Base-by-base conservation (phyloP, 2,329 filamentous ascomycete genomes). In the Gremmenia infestans region DNA sequence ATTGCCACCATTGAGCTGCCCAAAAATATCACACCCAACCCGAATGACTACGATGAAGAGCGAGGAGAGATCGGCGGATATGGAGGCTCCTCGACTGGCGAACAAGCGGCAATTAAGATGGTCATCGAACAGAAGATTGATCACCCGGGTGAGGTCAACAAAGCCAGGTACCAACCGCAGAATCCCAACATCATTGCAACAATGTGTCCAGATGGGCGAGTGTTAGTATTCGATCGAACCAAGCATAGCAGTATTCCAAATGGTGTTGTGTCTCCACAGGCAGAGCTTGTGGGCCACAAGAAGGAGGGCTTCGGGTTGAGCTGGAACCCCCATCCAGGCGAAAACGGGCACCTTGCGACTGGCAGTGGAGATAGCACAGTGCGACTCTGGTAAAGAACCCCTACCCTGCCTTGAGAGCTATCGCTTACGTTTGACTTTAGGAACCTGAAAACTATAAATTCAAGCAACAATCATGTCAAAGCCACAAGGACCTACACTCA, bases 171-270 rank as follows among this genome's bases (percentile, higher is more conserved):
- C 71, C 92, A 97, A 73, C 94, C 94, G 12, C 93, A 97, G 72
- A 99, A 99, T 69, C 91, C 93, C 5, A 91, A 99, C 68, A 86
- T 99, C 56, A 95, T 99, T 66, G 94, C 94, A 3, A 97, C 94
- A 0, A 86, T 97, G 74, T 91, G 90, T 62, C 84, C 90, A 7
- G 89, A 97, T 71, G 89, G 90, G 60, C 87, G 85, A 63, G 89
- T 97, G 43, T 85, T 97, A 71, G 85, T 99, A 64, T 99, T 95
- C 75, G 94, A 99, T 75, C 87, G 93, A 63, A 96, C 93, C 52
- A 97, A 97, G 79, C 93, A 97, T 71, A 87, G 87, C 49, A 83
- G 87, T 54, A 78, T 86, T 60, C 91, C 93, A 7, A 82, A 86
- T 25, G 87, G 87, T 58, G 84, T 80, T 52, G 81, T 91, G 54